A percentile compares a stretch with the other conserved stretches of the same genome.
phyloP scores from a whole-genome alignment of 345 rosid species.

The Salix arbutifolia region DNA sequence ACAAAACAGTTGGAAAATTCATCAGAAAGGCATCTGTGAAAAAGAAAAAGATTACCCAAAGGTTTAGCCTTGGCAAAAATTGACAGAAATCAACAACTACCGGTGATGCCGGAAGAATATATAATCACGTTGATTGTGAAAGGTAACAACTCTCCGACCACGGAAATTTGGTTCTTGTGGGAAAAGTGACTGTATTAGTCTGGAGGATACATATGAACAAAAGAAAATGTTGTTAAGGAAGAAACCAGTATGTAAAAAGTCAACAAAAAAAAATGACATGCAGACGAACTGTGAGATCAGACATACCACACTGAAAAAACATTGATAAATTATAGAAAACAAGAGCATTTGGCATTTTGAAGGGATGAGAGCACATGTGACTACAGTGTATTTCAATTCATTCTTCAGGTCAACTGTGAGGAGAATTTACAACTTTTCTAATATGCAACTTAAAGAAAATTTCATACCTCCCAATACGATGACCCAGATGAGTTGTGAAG shows the following conservation, averaged over 20 bases:
- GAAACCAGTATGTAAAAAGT: neutral
- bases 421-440: neutral
- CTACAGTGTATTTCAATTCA: neutral
- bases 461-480: conserved; percentile 77
- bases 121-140: conserved; percentile 94
- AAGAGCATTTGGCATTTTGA: neutral
- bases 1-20: neutral
- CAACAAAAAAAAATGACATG: neutral
- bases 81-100: conserved; percentile 29
- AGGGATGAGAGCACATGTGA: neutral
- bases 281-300: neutral
- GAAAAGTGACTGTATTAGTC: conserved; percentile 77
- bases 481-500: conserved; percentile 90
- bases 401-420: neutral
- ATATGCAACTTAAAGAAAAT: conserved; percentile 5
- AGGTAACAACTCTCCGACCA: conserved; percentile 88
- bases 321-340: neutral
- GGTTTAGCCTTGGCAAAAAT: neutral
- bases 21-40: conserved; percentile 1
- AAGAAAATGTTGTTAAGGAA: neutral
- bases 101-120: conserved; percentile 93
- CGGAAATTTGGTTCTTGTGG: conserved; percentile 79
- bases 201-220: conserved; percentile 20
- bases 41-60: neutral
- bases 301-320: neutral